Conservation (phyloP, 2,329 filamentous ascomycete genomes). For the Chaetomiaceae sp. region DNA sequence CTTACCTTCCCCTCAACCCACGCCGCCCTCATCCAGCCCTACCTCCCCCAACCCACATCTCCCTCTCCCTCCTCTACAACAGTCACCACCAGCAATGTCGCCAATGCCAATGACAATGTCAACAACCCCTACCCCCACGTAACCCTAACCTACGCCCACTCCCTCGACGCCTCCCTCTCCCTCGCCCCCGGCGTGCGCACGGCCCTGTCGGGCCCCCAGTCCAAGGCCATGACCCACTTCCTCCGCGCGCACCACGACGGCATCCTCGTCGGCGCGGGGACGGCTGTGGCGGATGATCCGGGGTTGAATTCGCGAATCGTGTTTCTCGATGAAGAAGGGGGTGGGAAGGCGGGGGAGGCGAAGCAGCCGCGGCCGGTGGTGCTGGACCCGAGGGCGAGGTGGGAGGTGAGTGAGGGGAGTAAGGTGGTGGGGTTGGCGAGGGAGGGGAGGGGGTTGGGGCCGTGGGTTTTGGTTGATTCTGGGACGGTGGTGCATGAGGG, state of each 20-base stretch:
- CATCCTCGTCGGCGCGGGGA: constrained; percentile 80
- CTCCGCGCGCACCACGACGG: constrained; percentile 77
- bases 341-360: not conserved
- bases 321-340: not conserved
- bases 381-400: constrained; percentile 73
- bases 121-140: constrained; percentile 35
- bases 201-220: constrained; percentile 72
- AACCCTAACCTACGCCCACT: constrained; percentile 87
- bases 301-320: constrained; percentile 75
- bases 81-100: too few species aligned
- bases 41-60: constrained; percentile 19
- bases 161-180: constrained; percentile 76
- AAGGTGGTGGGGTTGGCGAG: constrained; percentile 64
- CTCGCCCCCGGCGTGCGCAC: constrained; percentile 77
- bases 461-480: constrained; percentile 62
- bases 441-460: constrained; percentile 64
- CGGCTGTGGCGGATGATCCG: constrained; percentile 79
- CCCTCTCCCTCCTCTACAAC: constrained; percentile 1
- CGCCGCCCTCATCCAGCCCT: constrained; percentile 10
- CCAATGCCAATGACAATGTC: not conserved
- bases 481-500: constrained; percentile 41
- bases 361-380: constrained; percentile 75
- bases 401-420: constrained; percentile 56
- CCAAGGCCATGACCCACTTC: constrained; percentile 91
- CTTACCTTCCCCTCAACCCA: constrained; percentile 23